These are phyloP conservation scores for Psilocybe cyanescens DNA, from an alignment of 768 basidiomycete genomes.

Conservation along the genomic window DNA sequence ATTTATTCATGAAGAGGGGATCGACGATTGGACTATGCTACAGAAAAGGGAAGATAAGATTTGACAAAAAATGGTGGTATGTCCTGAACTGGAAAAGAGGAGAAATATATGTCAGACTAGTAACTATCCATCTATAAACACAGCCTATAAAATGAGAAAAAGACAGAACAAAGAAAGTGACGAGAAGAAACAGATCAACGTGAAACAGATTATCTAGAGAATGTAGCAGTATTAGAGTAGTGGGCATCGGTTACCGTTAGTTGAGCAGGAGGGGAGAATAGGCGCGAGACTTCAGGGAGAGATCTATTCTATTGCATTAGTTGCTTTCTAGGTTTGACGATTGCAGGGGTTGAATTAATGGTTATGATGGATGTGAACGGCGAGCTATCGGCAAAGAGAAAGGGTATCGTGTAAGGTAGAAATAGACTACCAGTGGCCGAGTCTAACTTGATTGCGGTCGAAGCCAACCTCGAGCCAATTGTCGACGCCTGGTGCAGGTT, in stretches of 20 bases:
- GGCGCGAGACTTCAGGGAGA: too few relatives aligned
- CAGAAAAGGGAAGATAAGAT: neutral
- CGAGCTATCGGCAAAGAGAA: neutral
- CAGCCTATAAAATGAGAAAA: neutral
- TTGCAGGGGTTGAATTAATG: neutral
- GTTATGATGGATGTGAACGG: neutral
- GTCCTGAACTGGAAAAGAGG: too few relatives aligned
- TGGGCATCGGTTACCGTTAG: too few relatives aligned
- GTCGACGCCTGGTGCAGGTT: slow-evolving; percentile 43
- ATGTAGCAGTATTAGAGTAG: too few relatives aligned
- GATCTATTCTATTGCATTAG: too few relatives aligned
- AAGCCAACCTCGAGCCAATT: slow-evolving; percentile 72
- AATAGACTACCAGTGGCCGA: slow-evolving; percentile 69
- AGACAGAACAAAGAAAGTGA: neutral
- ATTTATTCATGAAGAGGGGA: neutral
- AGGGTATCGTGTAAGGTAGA: neutral
- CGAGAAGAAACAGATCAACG: neutral
- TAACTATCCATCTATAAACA: neutral
- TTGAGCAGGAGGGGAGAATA: too few relatives aligned
- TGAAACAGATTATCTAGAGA: neutral
- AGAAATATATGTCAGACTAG: neutral
- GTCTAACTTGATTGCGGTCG: slow-evolving; percentile 41
- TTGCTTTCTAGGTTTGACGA: neutral
- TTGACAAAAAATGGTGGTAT: too few relatives aligned
- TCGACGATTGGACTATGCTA: neutral